These are phyloP conservation scores for Globisporangium irregulare DNA, from an alignment of 352 stramenopile genomes.

Conservation along the genomic window DNA sequence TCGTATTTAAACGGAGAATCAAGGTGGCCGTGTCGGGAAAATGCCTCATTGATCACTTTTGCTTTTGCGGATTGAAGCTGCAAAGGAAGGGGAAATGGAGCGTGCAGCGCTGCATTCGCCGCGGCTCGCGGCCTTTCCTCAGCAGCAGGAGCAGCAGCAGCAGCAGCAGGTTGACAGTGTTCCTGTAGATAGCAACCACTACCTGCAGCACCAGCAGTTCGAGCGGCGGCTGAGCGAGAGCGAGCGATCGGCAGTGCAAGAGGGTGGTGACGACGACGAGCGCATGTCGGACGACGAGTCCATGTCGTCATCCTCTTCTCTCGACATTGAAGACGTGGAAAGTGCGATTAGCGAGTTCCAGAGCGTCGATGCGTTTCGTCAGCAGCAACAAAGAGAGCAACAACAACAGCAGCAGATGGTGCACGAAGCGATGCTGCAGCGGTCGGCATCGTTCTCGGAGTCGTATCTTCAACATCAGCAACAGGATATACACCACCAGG, in stretches of 20 bases:
- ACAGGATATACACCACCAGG: not conserved
- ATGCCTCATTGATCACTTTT: not conserved
- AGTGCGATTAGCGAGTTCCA: slow-evolving; percentile 12
- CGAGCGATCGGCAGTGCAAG: slow-evolving; percentile 11
- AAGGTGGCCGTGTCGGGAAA: not conserved
- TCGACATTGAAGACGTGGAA: slow-evolving; percentile 30
- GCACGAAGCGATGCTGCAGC: not conserved
- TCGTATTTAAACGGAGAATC: not conserved
- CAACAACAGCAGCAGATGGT: not conserved
- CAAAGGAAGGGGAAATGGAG: slow-evolving; percentile 1
- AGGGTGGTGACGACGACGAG: slow-evolving; percentile 26
- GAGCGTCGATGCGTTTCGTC: not conserved
- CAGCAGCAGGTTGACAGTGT: not conserved
- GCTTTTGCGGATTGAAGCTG: not conserved
- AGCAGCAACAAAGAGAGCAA: slow-evolving; percentile 1
- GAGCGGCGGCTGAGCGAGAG: slow-evolving; percentile 11
- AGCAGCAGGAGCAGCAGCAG: not conserved
- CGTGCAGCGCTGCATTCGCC: not conserved
- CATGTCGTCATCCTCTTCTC: slow-evolving; percentile 48
- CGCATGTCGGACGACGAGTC: slow-evolving; percentile 63
- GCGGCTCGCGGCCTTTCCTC: not conserved
- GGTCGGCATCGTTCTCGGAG: slow-evolving; percentile 12
- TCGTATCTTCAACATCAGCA: slow-evolving; percentile 9
- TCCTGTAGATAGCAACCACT: not conserved
- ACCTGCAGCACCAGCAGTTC: not conserved